These are phyloP conservation scores for Sporothrix dimorphospora DNA, from an alignment of 2,329 filamentous ascomycete genomes.

Conservation along the genomic window DNA sequence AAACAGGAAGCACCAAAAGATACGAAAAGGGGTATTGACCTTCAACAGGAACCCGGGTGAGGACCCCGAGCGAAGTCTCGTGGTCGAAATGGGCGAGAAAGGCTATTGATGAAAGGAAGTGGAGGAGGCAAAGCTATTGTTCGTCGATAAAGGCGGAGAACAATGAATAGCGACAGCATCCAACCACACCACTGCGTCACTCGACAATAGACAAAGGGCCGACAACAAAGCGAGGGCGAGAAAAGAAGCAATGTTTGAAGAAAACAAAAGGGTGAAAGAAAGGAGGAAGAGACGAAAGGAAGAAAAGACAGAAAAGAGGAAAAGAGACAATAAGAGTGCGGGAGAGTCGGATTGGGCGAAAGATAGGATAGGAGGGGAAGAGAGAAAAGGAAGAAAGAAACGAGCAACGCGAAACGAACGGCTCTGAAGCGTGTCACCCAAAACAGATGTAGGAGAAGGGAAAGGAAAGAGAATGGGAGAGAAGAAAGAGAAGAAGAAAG, in stretches of 20 bases:
- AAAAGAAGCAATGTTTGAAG: slow-evolving; percentile 24
- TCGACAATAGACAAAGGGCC: slow-evolving; percentile 26
- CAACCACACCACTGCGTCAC: slow-evolving; percentile 22
- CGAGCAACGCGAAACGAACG: slow-evolving; percentile 11
- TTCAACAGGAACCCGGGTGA: neutral
- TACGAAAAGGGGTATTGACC: neutral
- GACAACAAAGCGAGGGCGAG: neutral
- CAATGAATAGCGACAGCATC: slow-evolving; percentile 18
- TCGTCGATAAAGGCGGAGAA: slow-evolving; percentile 18
- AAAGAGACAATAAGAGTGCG: neutral
- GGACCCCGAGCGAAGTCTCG: neutral
- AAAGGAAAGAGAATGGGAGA: slow-evolving; percentile 27
- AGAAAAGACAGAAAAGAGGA: neutral
- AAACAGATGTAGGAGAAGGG: slow-evolving; percentile 27
- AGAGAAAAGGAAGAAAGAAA: neutral
- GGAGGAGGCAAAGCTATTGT: slow-evolving; percentile 10
- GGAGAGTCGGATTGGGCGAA: neutral
- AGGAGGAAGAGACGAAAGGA: neutral
- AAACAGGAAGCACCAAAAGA: neutral
- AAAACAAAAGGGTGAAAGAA: neutral
- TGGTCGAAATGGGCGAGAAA: neutral
- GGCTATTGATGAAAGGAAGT: slow-evolving; percentile 23
- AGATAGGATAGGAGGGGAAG: neutral
- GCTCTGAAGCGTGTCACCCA: neutral
- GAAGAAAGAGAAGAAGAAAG: slow-evolving; percentile 23